These are phyloP conservation scores for Nepenthes gracilis DNA, from an alignment of 148 eudicot species.

Conservation along the genomic window DNA sequence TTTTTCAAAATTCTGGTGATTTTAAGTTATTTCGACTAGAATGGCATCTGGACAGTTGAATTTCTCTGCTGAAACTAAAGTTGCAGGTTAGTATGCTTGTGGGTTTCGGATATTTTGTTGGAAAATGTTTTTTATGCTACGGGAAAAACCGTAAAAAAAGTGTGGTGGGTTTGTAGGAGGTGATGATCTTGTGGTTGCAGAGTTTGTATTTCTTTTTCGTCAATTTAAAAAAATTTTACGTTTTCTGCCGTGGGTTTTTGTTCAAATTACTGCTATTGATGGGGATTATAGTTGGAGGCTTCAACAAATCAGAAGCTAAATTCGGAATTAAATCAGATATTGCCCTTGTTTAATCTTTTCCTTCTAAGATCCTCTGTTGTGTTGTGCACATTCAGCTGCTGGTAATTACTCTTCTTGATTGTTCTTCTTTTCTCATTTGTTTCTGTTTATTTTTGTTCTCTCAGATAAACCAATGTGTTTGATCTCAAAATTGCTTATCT, in stretches of 20 bases:
- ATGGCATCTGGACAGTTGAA: conserved; percentile 36
- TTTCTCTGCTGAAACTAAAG: conserved; percentile 20
- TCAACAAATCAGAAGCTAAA: conserved; percentile 48
- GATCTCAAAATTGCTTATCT: not conserved
- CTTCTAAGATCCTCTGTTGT: conserved; percentile 77
- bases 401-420: conserved; percentile 26
- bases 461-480: conserved; percentile 1
- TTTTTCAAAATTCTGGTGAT: not conserved
- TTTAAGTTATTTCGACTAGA: not conserved
- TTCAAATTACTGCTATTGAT: not conserved
- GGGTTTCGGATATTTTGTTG: not conserved
- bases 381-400: conserved; percentile 48
- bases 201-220: conserved; percentile 1
- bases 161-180: conserved; percentile 10
- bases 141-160: not conserved
- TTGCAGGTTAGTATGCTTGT: conserved; percentile 15
- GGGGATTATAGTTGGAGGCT: conserved; percentile 55
- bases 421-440: not conserved
- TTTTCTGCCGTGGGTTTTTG: not conserved
- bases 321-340: conserved; percentile 37
- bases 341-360: conserved; percentile 45
- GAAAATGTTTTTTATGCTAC: not conserved
- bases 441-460: not conserved
- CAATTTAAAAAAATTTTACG: not conserved
- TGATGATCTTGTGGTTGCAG: conserved; percentile 13